Conservation (phyloP, 1,284 basidiomycete genomes). For the Ustilago hordei region DNA sequence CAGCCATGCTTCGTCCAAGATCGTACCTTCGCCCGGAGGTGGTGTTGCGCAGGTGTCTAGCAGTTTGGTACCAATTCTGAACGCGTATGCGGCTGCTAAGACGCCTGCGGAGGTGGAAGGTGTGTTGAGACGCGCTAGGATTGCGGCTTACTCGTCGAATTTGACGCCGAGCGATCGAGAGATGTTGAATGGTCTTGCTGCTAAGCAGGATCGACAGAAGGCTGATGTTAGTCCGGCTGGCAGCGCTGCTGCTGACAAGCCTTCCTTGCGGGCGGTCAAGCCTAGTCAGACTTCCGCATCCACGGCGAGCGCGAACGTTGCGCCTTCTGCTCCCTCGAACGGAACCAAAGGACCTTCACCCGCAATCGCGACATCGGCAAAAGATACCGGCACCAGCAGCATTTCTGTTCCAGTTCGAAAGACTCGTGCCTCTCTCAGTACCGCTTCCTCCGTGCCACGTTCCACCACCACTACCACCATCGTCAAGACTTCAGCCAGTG, state of each 20-base stretch:
- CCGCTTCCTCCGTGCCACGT: constrained; percentile 12
- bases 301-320: neutral
- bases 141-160: constrained; percentile 56
- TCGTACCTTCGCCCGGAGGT: constrained; percentile 31
- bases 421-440: constrained; percentile 41
- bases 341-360: constrained; percentile 17
- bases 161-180: constrained; percentile 58
- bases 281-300: neutral
- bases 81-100: constrained; percentile 64
- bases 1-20: constrained; percentile 22
- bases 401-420: constrained; percentile 41
- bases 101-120: constrained; percentile 61
- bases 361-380: constrained; percentile 12
- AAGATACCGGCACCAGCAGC: constrained; percentile 5
- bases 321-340: constrained; percentile 12
- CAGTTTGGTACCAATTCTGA: constrained; percentile 58
- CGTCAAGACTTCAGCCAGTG: constrained; percentile 21
- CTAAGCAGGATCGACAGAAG: constrained; percentile 48
- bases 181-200: constrained; percentile 53
- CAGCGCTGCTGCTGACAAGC: constrained; percentile 14
- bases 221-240: constrained; percentile 20
- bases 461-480: constrained; percentile 18
- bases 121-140: constrained; percentile 57
- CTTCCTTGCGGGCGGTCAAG: constrained; percentile 16
- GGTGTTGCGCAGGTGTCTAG: constrained; percentile 30